Percentiles rank a stretch among this genome's conserved stretches.
These are phyloP conservation scores for Aechmea fasciata DNA, from an alignment of 176 grass and related monocot species.

Conservation along the genomic window DNA sequence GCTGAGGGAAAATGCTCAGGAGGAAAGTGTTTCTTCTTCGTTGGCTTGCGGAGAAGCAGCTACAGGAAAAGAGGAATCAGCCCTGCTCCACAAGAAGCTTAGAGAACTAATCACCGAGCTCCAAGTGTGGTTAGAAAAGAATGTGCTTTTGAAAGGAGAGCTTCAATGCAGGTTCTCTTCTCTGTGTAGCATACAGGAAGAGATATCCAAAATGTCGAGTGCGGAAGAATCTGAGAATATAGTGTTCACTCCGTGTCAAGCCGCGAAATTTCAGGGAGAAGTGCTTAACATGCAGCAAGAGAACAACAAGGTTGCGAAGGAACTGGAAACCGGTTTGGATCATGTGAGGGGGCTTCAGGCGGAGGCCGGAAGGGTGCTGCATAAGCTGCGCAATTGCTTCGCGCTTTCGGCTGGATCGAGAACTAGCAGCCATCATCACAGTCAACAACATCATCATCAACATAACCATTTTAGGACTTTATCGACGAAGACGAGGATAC, in stretches of 20 bases:
- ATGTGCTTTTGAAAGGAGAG: constrained; percentile 54
- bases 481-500: constrained; percentile 56
- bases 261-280: constrained; percentile 63
- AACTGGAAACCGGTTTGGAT: constrained; percentile 53
- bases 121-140: constrained; percentile 75
- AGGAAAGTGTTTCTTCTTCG: constrained; percentile 9
- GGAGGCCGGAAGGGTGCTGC: constrained; percentile 42
- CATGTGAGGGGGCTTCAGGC: constrained; percentile 55
- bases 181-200: constrained; percentile 52
- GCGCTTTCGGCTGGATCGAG: constrained; percentile 35
- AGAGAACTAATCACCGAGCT: constrained; percentile 57
- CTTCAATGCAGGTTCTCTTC: constrained; percentile 53
- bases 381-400: constrained; percentile 45
- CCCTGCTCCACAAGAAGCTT: constrained; percentile 55
- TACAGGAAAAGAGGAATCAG: constrained; percentile 19
- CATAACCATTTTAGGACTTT: constrained; percentile 44
- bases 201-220: constrained; percentile 38
- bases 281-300: constrained; percentile 66
- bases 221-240: constrained; percentile 22
- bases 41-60: constrained; percentile 29
- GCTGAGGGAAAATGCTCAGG: constrained; percentile 28
- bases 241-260: constrained; percentile 36
- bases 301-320: constrained; percentile 61
- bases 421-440: constrained; percentile 32
- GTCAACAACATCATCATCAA: too few species aligned